phyloP scores from a whole-genome alignment of 331 rosid genomes.

The Acacia pycnantha region DNA sequence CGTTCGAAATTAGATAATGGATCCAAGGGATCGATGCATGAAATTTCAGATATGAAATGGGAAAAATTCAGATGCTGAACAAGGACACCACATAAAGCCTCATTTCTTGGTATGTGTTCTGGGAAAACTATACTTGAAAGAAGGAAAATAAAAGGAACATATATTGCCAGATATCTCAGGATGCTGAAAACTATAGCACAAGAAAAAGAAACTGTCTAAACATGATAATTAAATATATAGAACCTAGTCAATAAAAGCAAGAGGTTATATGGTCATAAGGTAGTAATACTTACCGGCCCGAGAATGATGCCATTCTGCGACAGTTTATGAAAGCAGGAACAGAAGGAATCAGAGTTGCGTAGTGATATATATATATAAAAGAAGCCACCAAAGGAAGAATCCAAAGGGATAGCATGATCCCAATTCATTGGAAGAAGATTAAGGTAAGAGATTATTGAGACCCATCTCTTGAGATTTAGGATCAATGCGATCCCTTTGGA shows the following conservation, averaged over 20 bases:
- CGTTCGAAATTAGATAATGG: conserved; percentile 9
- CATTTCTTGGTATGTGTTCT: not conserved
- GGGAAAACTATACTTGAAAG: not conserved
- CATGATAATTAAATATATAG: not conserved
- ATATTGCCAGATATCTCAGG: not conserved
- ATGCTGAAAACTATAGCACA: not conserved
- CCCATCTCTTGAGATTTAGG: conserved; percentile 35
- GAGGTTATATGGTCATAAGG: not conserved
- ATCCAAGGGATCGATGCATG: conserved; percentile 16
- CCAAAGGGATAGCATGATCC: conserved; percentile 94
- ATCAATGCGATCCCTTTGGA: conserved; percentile 99
- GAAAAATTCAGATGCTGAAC: conserved; percentile 10
- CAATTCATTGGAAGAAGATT: conserved; percentile 23
- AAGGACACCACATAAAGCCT: not conserved
- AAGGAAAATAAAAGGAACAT: not conserved
- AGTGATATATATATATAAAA: not conserved
- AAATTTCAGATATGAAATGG: not conserved
- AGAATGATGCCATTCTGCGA: conserved; percentile 10
- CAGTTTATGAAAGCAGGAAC: conserved; percentile 14
- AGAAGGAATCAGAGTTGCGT: not conserved
- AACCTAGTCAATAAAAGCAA: not conserved
- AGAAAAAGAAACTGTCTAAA: not conserved
- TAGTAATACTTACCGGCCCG: conserved; percentile 28
- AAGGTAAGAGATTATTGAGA: not conserved
- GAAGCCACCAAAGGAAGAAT: conserved; percentile 74